Percentiles rank a stretch among this genome's conserved stretches.
phyloP scores from a whole-genome alignment of 23 red algal genomes.

The Chondrus crispus region DNA sequence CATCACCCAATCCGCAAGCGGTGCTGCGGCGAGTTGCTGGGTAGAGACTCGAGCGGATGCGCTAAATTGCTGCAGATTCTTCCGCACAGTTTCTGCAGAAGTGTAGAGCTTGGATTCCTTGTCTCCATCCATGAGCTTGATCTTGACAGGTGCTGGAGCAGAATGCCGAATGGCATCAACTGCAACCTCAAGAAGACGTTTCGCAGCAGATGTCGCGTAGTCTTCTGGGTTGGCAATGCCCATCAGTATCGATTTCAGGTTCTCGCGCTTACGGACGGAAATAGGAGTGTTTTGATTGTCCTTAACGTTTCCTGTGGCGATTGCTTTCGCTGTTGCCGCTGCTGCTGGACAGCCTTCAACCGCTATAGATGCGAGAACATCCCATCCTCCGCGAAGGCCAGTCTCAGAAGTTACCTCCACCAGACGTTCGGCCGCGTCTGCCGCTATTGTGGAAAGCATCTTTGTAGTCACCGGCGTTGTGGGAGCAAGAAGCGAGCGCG shows the following conservation, averaged over 20 bases:
- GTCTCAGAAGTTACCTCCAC: neutral
- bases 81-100: neutral
- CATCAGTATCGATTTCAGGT: conserved; percentile 6
- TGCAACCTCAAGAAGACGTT: conserved; percentile 44
- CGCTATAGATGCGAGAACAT: conserved; percentile 33
- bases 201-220: conserved; percentile 9
- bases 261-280: neutral
- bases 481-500: neutral
- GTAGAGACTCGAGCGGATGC: neutral
- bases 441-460: neutral
- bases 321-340: neutral
- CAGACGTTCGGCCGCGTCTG: neutral
- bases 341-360: conserved; percentile 35
- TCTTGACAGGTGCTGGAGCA: conserved; percentile 41
- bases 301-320: neutral
- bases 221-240: conserved; percentile 24
- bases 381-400: conserved; percentile 43
- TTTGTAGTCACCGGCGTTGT: neutral
- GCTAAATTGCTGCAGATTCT: conserved; percentile 5
- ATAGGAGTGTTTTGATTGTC: neutral
- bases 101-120: conserved; percentile 1
- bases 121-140: neutral
- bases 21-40: conserved; percentile 37
- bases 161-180: conserved; percentile 41
- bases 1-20: conserved; percentile 73